Evolutionary conservation across 805 yeast genomes (phyloP).

Genomic region (Saccharomycopsis lassenensis): DNA sequence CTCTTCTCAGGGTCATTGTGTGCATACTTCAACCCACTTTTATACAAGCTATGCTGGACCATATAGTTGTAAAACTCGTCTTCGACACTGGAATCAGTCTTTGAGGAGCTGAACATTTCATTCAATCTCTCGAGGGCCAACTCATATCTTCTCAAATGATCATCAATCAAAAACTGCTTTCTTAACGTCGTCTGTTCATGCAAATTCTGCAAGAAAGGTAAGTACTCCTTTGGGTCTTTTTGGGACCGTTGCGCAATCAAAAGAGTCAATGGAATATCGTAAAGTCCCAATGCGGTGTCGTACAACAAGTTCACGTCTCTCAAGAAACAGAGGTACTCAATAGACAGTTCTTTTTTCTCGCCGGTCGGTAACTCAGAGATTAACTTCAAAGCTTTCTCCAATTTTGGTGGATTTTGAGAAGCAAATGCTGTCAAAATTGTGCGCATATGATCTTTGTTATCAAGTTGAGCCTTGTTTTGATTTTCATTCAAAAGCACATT

Average conservation of each 20-base stretch:
- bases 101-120: conserved; percentile 21
- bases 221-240: conserved; percentile 93
- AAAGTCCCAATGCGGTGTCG: conserved; percentile 67
- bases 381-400: conserved; percentile 58
- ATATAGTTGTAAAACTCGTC: conserved; percentile 62
- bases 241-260: conserved; percentile 92
- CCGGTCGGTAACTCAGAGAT: conserved; percentile 44
- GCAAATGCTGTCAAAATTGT: conserved; percentile 86
- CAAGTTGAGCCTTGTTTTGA: no score
- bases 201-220: conserved; percentile 79
- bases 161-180: conserved; percentile 68
- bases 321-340: conserved; percentile 80
- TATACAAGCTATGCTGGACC: conserved; percentile 56
- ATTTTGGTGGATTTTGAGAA: conserved; percentile 79
- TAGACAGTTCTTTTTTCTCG: conserved; percentile 44
- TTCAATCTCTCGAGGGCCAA: conserved; percentile 59
- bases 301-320: conserved; percentile 82
- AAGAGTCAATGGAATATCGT: conserved; percentile 71
- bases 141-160: conserved; percentile 52
- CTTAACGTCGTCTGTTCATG: conserved; percentile 58
- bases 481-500: conserved; percentile 34
- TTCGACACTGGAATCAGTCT: conserved; percentile 27
- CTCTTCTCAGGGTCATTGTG: conserved; percentile 46
- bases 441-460: no score
- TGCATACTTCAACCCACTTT: conserved; percentile 53